Evolutionary conservation across 768 basidiomycete genomes (phyloP), one percentile per base, ranked within the genome.

Genomic region (Collybia sordida): DNA sequence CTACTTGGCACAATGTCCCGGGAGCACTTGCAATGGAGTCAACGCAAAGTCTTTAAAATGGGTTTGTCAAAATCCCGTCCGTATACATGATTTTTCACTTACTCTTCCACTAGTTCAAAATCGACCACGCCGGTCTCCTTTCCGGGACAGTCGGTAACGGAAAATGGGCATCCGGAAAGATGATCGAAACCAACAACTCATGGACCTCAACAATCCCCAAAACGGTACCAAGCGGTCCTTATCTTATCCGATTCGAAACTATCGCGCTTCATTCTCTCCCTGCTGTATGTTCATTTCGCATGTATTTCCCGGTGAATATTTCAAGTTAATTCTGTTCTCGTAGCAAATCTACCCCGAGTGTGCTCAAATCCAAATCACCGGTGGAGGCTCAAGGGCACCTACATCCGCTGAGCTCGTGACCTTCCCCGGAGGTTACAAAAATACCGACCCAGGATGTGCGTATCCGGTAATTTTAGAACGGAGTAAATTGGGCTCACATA

Each of bases 291-390:
- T 34, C 55, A 8, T 54, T 59, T 17, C 27, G 21, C 61, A 25
- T 23, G 19, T n/a, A 24, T 18, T n/a, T 12, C 34, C n/a, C 45
- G 11, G 37, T 14, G 12, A 12, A 19, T 31, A 24, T 19, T 31
- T 31, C 31, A 14, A n/a, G 22, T 27, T 14, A 37, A 31, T 14
- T 35, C 31, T 37, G 24, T 41, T 21, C 27, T 3, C 28, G 2
- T 66, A 82, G 64, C 82, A 90, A 76, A 81, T 88, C 64, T 90
- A 90, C 59, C 83, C 86, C 0, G 81, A 85, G 59, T 76, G 75
- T 45, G 75, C 75, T 12, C 75, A 78, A 54, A 63, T 76, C 19
- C 50, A 56, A 24, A 74, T 78, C 49, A 72, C 70, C 19, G 71
- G 69, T 24, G 72, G 74, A 24, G 76, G 76, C 6, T 65, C 53